Percentiles rank a stretch among this genome's conserved stretches.
Conservation (phyloP, 1,139 yeast species). For the Saccharomyces hybrid region DNA sequence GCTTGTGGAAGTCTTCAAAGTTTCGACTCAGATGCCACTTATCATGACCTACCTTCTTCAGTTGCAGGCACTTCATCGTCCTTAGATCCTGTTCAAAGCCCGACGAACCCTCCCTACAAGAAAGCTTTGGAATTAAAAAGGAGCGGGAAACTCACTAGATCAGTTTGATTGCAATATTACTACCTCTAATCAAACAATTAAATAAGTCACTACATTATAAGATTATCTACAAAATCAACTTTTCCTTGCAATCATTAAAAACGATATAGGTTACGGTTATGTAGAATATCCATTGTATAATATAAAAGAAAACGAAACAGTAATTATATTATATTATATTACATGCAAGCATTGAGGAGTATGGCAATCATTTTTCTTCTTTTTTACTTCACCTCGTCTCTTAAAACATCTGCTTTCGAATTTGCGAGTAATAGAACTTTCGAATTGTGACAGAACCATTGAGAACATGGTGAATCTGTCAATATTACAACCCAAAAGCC, state of each 20-base stretch:
- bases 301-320: background rate
- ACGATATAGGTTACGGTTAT: background rate
- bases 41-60: slow-evolving; percentile 35
- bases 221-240: background rate
- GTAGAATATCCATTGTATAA: background rate
- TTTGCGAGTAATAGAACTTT: slow-evolving; percentile 97
- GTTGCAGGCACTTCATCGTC: slow-evolving; percentile 8
- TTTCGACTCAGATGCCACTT: slow-evolving; percentile 93
- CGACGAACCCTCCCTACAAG: slow-evolving; percentile 95
- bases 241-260: background rate
- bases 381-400: slow-evolving; percentile 30
- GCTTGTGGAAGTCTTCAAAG: slow-evolving; percentile 90
- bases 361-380: slow-evolving; percentile 5
- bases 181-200: background rate
- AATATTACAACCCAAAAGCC: slow-evolving; percentile 99
- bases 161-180: slow-evolving; percentile 10
- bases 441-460: slow-evolving; percentile 92
- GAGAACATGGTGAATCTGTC: slow-evolving; percentile 98
- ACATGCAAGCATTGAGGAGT: background rate
- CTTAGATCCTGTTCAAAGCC: slow-evolving; percentile 85
- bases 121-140: slow-evolving; percentile 83
- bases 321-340: background rate
- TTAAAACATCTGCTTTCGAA: slow-evolving; percentile 76
- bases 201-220: background rate
- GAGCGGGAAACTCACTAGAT: slow-evolving; percentile 41